Conservation (phyloP, 2,329 filamentous ascomycete genomes). For the Nannizzia gypsea region DNA sequence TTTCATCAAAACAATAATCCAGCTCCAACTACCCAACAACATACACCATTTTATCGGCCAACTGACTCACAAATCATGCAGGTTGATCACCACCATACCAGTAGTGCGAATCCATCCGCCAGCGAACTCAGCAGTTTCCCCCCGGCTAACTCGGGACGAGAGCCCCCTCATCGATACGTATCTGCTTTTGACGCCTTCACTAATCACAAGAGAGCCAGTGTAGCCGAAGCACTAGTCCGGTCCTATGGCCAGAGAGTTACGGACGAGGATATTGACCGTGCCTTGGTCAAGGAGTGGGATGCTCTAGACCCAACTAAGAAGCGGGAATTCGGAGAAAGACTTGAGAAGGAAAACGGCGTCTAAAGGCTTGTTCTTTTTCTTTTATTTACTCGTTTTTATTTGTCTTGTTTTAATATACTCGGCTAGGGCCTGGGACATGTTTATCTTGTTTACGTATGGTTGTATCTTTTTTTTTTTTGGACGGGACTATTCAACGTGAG, state of each 20-base stretch:
- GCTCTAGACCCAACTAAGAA: constrained; percentile 23
- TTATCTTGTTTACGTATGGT: background rate
- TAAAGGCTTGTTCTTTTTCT: background rate
- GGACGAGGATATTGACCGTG: constrained; percentile 13
- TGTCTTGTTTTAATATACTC: background rate
- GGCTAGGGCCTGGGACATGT: background rate
- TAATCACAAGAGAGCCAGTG: constrained; percentile 13
- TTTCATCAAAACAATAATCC: background rate
- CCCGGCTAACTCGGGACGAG: constrained; percentile 6
- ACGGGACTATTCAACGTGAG: background rate
- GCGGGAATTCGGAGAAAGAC: constrained; percentile 15
- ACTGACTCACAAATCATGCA: constrained; percentile 4
- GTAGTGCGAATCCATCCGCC: constrained; percentile 1
- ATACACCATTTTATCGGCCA: constrained; percentile 1
- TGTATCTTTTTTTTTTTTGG: background rate
- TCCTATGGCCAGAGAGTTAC: constrained; percentile 12
- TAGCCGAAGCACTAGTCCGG: constrained; percentile 11
- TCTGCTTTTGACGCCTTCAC: constrained; percentile 16
- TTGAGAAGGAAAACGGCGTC: constrained; percentile 2
- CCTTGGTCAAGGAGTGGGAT: constrained; percentile 13
- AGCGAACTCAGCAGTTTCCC: constrained; percentile 1
- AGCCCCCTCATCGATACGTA: constrained; percentile 11
- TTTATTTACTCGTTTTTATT: background rate
- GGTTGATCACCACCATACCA: background rate
- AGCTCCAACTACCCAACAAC: background rate